A percentile compares a stretch with the other conserved stretches of the same genome.
These are phyloP conservation scores for Zostera marina DNA, from an alignment of 116 monocot genomes.

Conservation along the genomic window DNA sequence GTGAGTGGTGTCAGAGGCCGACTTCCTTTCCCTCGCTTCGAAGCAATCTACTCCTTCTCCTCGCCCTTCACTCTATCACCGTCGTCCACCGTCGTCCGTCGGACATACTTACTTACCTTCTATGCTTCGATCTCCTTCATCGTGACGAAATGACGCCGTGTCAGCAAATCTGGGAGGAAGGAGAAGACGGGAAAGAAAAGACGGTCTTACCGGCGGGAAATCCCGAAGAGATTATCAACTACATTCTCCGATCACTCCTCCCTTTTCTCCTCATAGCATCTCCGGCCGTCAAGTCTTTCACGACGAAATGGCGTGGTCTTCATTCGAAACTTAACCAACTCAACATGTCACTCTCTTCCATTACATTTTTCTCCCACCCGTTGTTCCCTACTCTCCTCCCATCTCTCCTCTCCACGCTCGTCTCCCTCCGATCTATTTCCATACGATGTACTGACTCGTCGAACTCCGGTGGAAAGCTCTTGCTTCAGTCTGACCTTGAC, in stretches of 20 bases:
- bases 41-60: not conserved
- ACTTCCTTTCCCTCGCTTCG: constrained; percentile 4
- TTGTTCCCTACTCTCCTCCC: constrained; percentile 42
- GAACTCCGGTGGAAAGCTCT: constrained; percentile 45
- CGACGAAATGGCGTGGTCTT: constrained; percentile 41
- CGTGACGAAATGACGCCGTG: not conserved
- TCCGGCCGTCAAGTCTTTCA: constrained; percentile 31
- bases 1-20: not conserved
- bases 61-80: not conserved
- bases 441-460: constrained; percentile 37
- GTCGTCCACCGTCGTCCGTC: not conserved
- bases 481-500: constrained; percentile 65
- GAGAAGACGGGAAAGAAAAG: not conserved
- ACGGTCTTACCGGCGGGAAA: not conserved
- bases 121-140: not conserved
- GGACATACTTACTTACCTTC: not conserved
- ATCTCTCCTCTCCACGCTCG: constrained; percentile 27
- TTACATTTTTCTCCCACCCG: constrained; percentile 26
- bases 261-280: constrained; percentile 40
- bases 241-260: constrained; percentile 18
- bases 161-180: not conserved
- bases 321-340: constrained; percentile 39
- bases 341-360: constrained; percentile 28
- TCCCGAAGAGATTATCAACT: constrained; percentile 1
- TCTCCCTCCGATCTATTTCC: constrained; percentile 33